Evolutionary conservation across 2,329 filamentous ascomycete genomes (phyloP), one percentile per base, ranked within the genome.

Genomic region (Dothistroma septosporum): DNA sequence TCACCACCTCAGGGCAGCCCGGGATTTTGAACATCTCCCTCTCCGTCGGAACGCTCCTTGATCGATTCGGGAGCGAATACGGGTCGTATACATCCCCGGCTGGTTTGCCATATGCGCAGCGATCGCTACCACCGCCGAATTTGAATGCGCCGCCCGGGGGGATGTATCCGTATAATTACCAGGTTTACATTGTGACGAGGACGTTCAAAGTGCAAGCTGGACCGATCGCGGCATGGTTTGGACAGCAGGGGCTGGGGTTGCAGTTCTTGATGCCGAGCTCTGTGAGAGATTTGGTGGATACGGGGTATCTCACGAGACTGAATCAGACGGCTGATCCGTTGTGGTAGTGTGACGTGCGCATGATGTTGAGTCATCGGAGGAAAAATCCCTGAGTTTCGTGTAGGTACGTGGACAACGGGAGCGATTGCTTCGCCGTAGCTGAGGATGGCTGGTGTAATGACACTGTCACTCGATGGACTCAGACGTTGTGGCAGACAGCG

Each of bases 61-160:
- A 61, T 53, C 53, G 59, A n/a, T 61, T 61, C 28, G 59, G 59
- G 8, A 61, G 59, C 28, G 54, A 61, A 14, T 61, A 53, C 11
- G 59, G 59, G n/a, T 21, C 24, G 11, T 61, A 61, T 28, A 57
- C 53, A 48, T 53, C 47, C 11, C 59, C 59, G 7, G 59, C 59
- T 14, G 59, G 59, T 2, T 14, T 44, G 46, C 47, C 59, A 16
- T 37, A 37, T 9, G 33, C 33, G 33, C 33, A 37, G 33, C 33
- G 33, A 16, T 37, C 58, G 35, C 11, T 60, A 53, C 58, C 58
- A 22, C 58, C 58, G 10, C 37, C 28, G 24, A 60, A 60, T 47
- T 47, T 60, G 33, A 53, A 48, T 28, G 53, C 58, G 3, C 52
- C 46, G 19, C 58, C 58, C 8, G 58, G 58, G 31, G 52, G 35